Base-by-base conservation (phyloP, 441 rosid species). In the Aleurites moluccanus region DNA sequence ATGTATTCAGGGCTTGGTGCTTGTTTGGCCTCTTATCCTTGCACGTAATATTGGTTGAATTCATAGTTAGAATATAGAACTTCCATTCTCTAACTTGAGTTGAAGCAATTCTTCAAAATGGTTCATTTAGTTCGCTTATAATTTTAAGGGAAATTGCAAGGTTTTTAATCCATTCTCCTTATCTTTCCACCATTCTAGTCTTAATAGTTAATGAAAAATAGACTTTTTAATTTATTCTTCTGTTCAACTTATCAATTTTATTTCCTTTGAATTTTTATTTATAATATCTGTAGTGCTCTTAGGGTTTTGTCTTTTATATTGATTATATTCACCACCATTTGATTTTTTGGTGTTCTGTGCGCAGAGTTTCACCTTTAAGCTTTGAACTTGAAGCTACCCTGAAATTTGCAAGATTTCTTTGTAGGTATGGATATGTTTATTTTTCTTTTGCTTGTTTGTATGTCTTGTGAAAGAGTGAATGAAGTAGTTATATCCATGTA, bases 331-430 rank as follows among this genome's bases (percentile, higher is more conserved):
- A 68, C 64, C 23, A 67, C 55, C 60, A 53, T 60, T 38, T 38
- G 40, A 52, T 70, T 40, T 50, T 57, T 61, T 68, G 57, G 71
- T 65, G 67, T 56, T 80, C 82, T 69, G 57, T 63, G 44, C 86
- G 83, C 91, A 93, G 97, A 82, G 98, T 96, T 80, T 96, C 98
- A 27, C 99, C 98, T 18, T 77, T 96, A 75, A 92, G 96, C 87
- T 96, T 96, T 88, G 99, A 93, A 80, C 97, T 96, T 59, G 99
- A 96, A 85, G 98, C 97, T 73, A 91, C 89, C 38, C 85, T 93
- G 82, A 93, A 96, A 81, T 81, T 93, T 80, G 98, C 97, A 72
- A 91, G 99, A 83, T 96, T 89, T 82, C 96, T 96, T 69, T 93
- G 96, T 89, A 96, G 97, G 99, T 96, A 90, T 55, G 63, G 25